phyloP scores from a whole-genome alignment of 2,329 filamentous ascomycete species.

The Zymoseptoria brevis region DNA sequence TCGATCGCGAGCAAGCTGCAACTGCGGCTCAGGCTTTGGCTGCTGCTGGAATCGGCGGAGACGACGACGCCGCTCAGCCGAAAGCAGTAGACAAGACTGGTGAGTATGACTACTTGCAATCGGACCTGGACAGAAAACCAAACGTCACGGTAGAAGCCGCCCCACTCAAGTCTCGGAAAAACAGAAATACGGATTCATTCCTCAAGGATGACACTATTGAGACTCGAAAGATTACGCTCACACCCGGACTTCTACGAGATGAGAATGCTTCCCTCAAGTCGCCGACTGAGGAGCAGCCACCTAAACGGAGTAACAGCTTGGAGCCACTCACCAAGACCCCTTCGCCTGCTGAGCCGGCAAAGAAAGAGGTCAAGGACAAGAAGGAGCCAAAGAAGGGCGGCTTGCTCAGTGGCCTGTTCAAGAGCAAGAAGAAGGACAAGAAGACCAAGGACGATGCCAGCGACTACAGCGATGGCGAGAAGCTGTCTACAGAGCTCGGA shows the following conservation, averaged over 20 bases:
- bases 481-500: slow-evolving; percentile 23
- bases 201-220: slow-evolving; percentile 94
- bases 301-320: slow-evolving; percentile 54
- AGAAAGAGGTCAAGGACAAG: slow-evolving; percentile 69
- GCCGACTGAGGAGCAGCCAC: slow-evolving; percentile 27
- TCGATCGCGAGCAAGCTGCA: slow-evolving; percentile 26
- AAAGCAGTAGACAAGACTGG: slow-evolving; percentile 28
- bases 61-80: slow-evolving; percentile 26
- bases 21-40: slow-evolving; percentile 19
- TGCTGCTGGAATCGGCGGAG: slow-evolving; percentile 15
- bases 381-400: slow-evolving; percentile 63
- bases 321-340: slow-evolving; percentile 67
- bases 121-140: slow-evolving; percentile 14
- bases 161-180: slow-evolving; percentile 62
- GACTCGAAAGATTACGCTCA: slow-evolving; percentile 94
- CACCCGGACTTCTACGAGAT: slow-evolving; percentile 82
- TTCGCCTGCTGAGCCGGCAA: slow-evolving; percentile 49
- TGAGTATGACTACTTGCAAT: slow-evolving; percentile 13
- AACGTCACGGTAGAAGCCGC: slow-evolving; percentile 27
- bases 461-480: slow-evolving; percentile 22
- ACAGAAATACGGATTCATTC: slow-evolving; percentile 89
- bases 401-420: slow-evolving; percentile 64
- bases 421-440: slow-evolving; percentile 58
- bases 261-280: slow-evolving; percentile 44
- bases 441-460: slow-evolving; percentile 43